Conservation (phyloP, 495 filamentous ascomycete species). For the Tuber microsphaerosporum region DNA sequence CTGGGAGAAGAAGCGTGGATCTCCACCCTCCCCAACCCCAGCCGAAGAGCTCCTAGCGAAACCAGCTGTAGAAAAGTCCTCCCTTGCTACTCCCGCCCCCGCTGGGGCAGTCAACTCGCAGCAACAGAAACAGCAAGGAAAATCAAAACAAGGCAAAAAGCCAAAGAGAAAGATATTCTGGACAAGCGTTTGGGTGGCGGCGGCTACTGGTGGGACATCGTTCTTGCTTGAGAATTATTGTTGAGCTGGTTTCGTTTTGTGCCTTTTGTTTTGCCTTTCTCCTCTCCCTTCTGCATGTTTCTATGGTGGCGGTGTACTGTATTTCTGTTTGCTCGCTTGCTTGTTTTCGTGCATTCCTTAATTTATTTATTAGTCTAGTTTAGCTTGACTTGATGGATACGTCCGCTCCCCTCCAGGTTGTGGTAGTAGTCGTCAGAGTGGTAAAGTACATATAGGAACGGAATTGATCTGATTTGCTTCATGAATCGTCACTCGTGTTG, state of each 20-base stretch:
- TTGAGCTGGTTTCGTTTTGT: slow-evolving; percentile 3
- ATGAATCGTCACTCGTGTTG: not conserved
- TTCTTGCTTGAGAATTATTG: slow-evolving; percentile 15
- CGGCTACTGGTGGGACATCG: slow-evolving; percentile 18
- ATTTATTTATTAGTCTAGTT: not conserved
- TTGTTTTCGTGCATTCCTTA: not conserved
- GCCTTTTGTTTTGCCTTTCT: not conserved
- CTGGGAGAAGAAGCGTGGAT: slow-evolving; percentile 9
- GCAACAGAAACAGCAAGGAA: not conserved
- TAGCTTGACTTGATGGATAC: not conserved
- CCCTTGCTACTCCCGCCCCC: not conserved
- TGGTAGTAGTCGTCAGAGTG: not conserved
- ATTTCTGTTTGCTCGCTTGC: not conserved
- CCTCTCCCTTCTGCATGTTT: not conserved
- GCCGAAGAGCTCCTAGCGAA: not conserved
- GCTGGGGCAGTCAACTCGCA: not conserved
- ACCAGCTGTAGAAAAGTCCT: not conserved
- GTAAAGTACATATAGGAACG: not conserved
- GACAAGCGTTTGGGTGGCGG: slow-evolving; percentile 25
- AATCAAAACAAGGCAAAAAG: slow-evolving; percentile 5
- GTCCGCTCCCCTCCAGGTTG: not conserved
- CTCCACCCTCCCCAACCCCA: not conserved
- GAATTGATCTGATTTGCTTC: not conserved
- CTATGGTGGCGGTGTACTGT: not conserved
- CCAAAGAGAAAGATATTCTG: slow-evolving; percentile 23